phyloP scores from a whole-genome alignment of 441 rosid genomes.

The Manihot esculenta region DNA sequence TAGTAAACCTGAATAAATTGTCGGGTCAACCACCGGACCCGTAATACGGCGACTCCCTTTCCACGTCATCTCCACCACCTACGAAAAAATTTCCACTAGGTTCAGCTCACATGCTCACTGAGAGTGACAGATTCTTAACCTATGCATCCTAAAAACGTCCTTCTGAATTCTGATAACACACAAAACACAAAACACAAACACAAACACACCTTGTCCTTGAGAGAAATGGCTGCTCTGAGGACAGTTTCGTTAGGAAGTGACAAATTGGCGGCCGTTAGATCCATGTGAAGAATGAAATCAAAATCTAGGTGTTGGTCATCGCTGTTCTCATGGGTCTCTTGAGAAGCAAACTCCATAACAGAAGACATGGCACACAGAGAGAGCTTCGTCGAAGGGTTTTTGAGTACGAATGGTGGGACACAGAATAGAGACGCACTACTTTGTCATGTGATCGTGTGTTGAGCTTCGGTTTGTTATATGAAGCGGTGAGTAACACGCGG shows the following conservation, averaged over 20 bases:
- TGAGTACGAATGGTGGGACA: background rate
- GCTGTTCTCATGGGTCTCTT: conserved; percentile 33
- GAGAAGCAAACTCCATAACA: conserved; percentile 38
- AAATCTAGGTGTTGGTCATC: conserved; percentile 33
- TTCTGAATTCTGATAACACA: background rate
- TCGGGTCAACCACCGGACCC: conserved; percentile 44
- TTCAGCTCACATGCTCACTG: background rate
- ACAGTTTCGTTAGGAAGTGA: conserved; percentile 43
- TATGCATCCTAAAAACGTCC: background rate
- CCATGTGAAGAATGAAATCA: conserved; percentile 20
- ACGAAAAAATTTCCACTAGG: background rate
- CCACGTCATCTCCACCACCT: conserved; percentile 73
- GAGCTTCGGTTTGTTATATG: no score
- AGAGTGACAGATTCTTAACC: background rate
- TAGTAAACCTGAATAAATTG: conserved; percentile 62
- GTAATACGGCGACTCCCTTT: conserved; percentile 16
- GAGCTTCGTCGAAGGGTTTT: background rate
- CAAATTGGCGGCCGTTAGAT: conserved; percentile 33
- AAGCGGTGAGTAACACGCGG: no score
- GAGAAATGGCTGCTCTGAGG: conserved; percentile 62
- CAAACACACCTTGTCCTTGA: conserved; percentile 36
- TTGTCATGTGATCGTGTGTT: no score
- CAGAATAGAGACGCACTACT: no score
- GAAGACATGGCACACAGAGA: conserved; percentile 35
- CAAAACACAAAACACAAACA: no score